Base-by-base conservation (phyloP, 306 rosid species). In the Quercus mongolica region DNA sequence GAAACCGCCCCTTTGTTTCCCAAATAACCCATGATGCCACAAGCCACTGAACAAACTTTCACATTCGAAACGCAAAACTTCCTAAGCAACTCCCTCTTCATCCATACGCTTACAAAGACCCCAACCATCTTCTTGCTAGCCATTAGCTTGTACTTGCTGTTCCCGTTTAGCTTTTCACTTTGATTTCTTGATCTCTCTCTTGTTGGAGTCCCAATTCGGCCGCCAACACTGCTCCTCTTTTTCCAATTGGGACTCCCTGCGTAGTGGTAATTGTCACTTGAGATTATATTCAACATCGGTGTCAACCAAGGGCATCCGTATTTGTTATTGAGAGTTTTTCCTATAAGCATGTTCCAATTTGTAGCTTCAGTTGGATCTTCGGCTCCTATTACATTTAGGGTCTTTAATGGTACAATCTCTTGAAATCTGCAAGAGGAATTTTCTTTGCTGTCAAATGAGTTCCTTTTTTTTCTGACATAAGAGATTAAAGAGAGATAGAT, bases 41-140 rank as follows among this genome's bases (percentile, higher is more conserved):
- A 95, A 5, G 96, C 98, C 84, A 95, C 98, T 0, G 94, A 90
- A 51, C 92, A 83, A 21, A 95, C 98, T 56, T 88, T 95, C 73
- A 91, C 98, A 68, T 91, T 83, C 25, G 98, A 90, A 19, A 95
- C 78, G 78, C 86, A 23, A 52, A 83, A 79, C 82, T 88, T 95
- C 4, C 83, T 81, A 33, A 87, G 69, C 79, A 93, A 68, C 68
- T 91, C 91, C 74, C 79, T 84, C 74, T 69, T 93, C 75, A 93
- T 63, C 99, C 99, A 95, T 49, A 95, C 98, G 71, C 96, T 91
- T 15, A 89, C 78, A 65, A 93, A 95, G 19, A 95, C 95, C 69
- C 99, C 98, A 46, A 95, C 99, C 99, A 93, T 93, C 87, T 95
- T 93, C 90, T 93, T 95, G 87, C 97, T 88, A 4, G 93, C 96